Base-by-base conservation (phyloP, 164 flowering plant species). In the Houttuynia cordata region DNA sequence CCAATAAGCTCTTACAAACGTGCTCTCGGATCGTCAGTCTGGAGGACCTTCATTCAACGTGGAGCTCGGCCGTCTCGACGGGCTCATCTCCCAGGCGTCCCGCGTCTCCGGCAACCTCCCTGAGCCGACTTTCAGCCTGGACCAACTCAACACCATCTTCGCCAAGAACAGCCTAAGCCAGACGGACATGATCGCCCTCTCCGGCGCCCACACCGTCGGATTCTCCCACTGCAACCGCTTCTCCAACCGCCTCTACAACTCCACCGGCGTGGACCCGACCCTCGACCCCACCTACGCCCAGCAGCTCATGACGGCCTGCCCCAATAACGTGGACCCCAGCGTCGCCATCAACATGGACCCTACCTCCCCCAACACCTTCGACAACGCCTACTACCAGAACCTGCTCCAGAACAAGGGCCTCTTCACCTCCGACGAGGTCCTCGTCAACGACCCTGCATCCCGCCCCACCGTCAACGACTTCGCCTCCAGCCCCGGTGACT, bases 151-250 rank as follows among this genome's bases (percentile, higher is more conserved):
- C 34, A 12, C 72, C 59, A 67, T 83, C 41, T 85, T 87, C 57
- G 70, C 74, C 51, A 63, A 56, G 24, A 55, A 82, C 68, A 70
- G 73, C 55, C 87, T 89, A 22, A 73, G 25, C 57, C 85, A 75
- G 54, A 42, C 45, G 0, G 94, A 89, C 47, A 74, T 89, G 83
- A 76, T 89, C 14, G 89, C 94, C 9, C 79, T 89, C 19, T 86
- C 96, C 0, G 96, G 90, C 9, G 90, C 86, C 0, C 97, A 90
- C 75, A 85, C 97, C 0, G 24, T 87, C 0, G 97, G 97, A 24
- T 80, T 84, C 76, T 79, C 93, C 47, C 95, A 90, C 73, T 87
- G 97, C 74, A 50, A 47, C 67, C 79, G 78, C 56, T 79, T 90
- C 53, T 65, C 86, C 1, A 72, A 76, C 52, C 82, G 95, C 13